Percentiles rank a stretch among this genome's conserved stretches.
Evolutionary conservation across 768 basidiomycete genomes (phyloP).

Genomic region (Psilocybe sp.): DNA sequence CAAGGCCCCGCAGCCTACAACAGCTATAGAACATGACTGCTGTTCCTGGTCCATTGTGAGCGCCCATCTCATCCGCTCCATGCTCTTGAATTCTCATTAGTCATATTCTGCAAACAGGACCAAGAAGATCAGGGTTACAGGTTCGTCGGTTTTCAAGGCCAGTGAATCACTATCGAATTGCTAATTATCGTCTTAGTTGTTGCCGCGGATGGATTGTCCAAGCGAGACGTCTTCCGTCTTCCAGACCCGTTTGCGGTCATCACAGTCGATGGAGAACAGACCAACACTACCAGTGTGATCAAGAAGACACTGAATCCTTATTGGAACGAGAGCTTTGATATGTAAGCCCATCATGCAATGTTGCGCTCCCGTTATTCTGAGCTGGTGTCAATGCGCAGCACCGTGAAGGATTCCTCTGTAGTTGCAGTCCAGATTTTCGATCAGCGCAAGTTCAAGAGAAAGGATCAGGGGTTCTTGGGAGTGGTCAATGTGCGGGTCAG

Average conservation of each 20-base stretch:
- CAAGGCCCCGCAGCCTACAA: too few species aligned
- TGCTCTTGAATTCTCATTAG: constrained; percentile 3
- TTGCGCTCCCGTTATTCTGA: constrained; percentile 4
- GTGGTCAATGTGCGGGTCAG: constrained; percentile 94
- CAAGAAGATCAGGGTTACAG: constrained; percentile 80
- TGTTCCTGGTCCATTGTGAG: constrained; percentile 45
- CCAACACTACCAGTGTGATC: constrained; percentile 94
- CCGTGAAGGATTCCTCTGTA: constrained; percentile 96
- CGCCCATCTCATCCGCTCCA: constrained; percentile 5
- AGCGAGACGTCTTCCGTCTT: constrained; percentile 93
- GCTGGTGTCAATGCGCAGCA: constrained; percentile 41
- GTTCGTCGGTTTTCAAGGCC: constrained; percentile 32
- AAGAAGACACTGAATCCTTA: constrained; percentile 95
- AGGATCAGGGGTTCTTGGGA: constrained; percentile 97
- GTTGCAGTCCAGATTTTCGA: constrained; percentile 98
- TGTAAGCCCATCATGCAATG: constrained; percentile 49
- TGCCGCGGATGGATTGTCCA: constrained; percentile 90
- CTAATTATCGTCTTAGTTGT: constrained; percentile 59
- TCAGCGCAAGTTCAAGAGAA: constrained; percentile 97
- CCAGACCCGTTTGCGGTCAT: constrained; percentile 99
- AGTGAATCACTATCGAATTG: neutral
- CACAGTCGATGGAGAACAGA: constrained; percentile 97
- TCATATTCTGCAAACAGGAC: constrained; percentile 30
- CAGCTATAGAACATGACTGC: constrained; percentile 36
- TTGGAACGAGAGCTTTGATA: constrained; percentile 98